Evolutionary conservation across 192 early-diverging fungal genomes (phyloP), one percentile per base, ranked within the genome.

Genomic region (Umbelopsis ramanniana): DNA sequence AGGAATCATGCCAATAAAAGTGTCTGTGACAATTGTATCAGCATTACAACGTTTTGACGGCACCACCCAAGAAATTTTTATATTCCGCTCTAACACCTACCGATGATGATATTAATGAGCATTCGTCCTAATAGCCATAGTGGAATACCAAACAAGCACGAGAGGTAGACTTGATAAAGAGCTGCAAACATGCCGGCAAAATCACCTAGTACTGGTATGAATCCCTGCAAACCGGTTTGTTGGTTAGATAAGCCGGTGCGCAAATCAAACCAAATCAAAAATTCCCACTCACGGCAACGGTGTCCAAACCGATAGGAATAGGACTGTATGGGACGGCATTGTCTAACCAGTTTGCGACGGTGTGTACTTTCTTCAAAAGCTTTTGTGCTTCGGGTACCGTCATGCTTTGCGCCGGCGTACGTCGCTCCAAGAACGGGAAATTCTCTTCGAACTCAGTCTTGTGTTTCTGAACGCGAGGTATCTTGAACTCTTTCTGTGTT

Each of bases 81-180:
- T 43, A 43, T 50, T 21, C 48, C 48, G 48, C n/a, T 35, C 29
- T 35, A 9, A 63, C 29, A 29, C 54, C 24, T 47, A 60, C 70
- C 75, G 11, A 76, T 52, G 4, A 55, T 4, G 6, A 76, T 50
- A 47, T 76, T 68, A 24, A 68, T 23, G 3, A 76, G 1, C 75
- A 76, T 76, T 11, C 70, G 66, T 19, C 67, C 14, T 1, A 76
- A 26, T 12, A 76, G 24, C 75, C 75, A 76, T 14, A 76, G 46
- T 11, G 75, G 70, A 19, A 76, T 76, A 24, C 75, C 75, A 55
- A 76, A 68, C 47, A 38, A 21, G 14, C 54, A 52, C 3, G 70
- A 72, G 17, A 76, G 40, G 38, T 76, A 76, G 1, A 76, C 70
- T 76, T 74, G 73, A 69, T 74, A 74, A 4, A 71, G 45, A 6